phyloP scores from a whole-genome alignment of 371 early-diverging fungal genomes.

The Mucor plumbeus region DNA sequence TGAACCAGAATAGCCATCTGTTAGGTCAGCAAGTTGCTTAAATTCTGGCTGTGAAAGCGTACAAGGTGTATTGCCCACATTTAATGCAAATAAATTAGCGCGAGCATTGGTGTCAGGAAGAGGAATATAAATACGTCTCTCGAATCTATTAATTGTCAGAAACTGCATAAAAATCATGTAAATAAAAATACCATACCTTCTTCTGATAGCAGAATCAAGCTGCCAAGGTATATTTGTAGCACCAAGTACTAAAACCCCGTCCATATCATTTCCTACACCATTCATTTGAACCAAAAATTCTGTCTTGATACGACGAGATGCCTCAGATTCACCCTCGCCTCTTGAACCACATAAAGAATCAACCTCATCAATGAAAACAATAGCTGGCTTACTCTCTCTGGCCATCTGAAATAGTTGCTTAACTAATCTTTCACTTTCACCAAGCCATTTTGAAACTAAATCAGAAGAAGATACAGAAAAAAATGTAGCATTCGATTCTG shows the following conservation, averaged over 20 bases:
- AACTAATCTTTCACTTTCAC: constrained; percentile 94
- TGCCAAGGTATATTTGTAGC: constrained; percentile 98
- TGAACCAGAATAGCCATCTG: constrained; percentile 95
- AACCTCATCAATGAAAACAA: constrained; percentile 98
- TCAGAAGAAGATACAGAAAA: constrained; percentile 95
- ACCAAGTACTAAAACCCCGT: constrained; percentile 91
- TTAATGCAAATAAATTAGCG: constrained; percentile 87
- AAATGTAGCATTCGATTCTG: constrained; percentile 94
- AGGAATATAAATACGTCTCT: constrained; percentile 96
- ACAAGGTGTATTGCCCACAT: constrained; percentile 92
- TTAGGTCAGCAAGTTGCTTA: constrained; percentile 73
- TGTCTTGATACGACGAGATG: constrained; percentile 87
- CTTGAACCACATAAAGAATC: constrained; percentile 94
- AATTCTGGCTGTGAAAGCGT: constrained; percentile 73
- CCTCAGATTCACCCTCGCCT: constrained; percentile 97
- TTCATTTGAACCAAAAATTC: constrained; percentile 99
- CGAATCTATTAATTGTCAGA: constrained; percentile 69
- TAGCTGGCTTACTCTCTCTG: constrained; percentile 88
- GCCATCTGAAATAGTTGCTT: constrained; percentile 95
- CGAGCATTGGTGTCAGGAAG: constrained; percentile 90
- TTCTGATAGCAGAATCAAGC: constrained; percentile 90
- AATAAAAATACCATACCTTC: constrained; percentile 60
- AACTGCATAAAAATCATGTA: neutral
- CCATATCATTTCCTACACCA: constrained; percentile 95
- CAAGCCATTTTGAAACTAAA: constrained; percentile 97